Evolutionary conservation across 2,329 filamentous ascomycete species (phyloP), one percentile per base, ranked within the genome.

Genomic region (Parafenestella ontariensis): DNA sequence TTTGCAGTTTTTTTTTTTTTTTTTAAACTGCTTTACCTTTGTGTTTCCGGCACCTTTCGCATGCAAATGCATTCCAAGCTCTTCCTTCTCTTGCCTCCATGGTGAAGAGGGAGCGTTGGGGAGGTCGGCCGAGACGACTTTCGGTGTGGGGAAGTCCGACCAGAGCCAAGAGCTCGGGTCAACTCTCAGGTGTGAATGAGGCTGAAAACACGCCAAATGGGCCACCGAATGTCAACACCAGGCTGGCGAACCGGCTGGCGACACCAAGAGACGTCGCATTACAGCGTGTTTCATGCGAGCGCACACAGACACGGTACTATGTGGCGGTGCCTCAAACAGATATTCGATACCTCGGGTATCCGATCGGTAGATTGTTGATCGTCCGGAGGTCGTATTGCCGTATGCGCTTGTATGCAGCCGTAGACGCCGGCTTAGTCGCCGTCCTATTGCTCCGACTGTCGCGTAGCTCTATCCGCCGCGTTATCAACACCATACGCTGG

Each of bases 101-200:
- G 54, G 64, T 59, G 69, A 61, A 52, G 47, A 59, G 65, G 55
- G 66, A 61, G 58, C 3, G 24, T 46, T 64, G 56, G 67, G n/a
- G 53, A 63, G 65, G 62, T 50, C 58, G 62, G 54, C 61, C 59
- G 50, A 63, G 63, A 56, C 63, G 60, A 41, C 62, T 61, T 61
- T 62, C 62, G 64, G 46, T 68, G 65, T 74, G 71, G 71, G 71
- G 71, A 72, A 72, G 69, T 68, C 68, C 71, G 70, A 69, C 64
- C 66, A 68, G 59, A 46, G 70, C 70, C 69, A 71, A 73, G 69
- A 57, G 46, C 59, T 60, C 66, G 62, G 67, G 59, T 56, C 46
- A 47, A 52, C 45, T 47, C 51, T 49, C 53, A 54, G 49, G 56
- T 37, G 62, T 62, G 60, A 59, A 57, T 48, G 53, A 52, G 51